These are phyloP conservation scores for Bullera alba DNA, from an alignment of 768 basidiomycete genomes.

Conservation along the genomic window DNA sequence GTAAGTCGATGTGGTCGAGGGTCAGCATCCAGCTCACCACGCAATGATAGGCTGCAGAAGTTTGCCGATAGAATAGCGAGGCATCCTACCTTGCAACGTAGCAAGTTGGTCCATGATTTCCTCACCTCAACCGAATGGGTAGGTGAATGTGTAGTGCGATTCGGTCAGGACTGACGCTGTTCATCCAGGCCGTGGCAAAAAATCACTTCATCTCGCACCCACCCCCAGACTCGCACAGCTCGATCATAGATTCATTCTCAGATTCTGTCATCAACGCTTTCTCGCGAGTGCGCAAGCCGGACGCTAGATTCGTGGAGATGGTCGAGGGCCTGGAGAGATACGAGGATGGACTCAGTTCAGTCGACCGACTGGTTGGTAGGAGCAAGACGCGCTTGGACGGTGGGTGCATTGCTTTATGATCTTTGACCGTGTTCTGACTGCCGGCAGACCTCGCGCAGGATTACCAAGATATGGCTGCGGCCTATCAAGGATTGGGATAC, in stretches of 20 bases:
- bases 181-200: constrained; percentile 80
- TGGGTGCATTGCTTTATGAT: constrained; percentile 46
- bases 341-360: constrained; percentile 77
- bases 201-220: constrained; percentile 92
- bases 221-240: constrained; percentile 53
- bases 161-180: neutral
- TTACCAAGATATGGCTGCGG: constrained; percentile 93
- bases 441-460: constrained; percentile 83
- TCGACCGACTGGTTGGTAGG: constrained; percentile 74
- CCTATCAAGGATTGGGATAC: constrained; percentile 94
- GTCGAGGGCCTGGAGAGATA: constrained; percentile 88
- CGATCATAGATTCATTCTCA: constrained; percentile 87
- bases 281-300: constrained; percentile 89
- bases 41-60: constrained; percentile 66
- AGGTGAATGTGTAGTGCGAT: constrained; percentile 33
- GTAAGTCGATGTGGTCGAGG: constrained; percentile 51
- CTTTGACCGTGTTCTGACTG: neutral
- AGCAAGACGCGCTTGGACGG: constrained; percentile 76
- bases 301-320: constrained; percentile 89
- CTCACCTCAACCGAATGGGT: constrained; percentile 99
- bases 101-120: constrained; percentile 84
- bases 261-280: constrained; percentile 96
- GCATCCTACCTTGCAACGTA: constrained; percentile 88
- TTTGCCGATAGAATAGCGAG: constrained; percentile 85
- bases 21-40: neutral